Evolutionary conservation across 2,329 filamentous ascomycete species (phyloP).

Genomic region (Neoarthrinium moseri): DNA sequence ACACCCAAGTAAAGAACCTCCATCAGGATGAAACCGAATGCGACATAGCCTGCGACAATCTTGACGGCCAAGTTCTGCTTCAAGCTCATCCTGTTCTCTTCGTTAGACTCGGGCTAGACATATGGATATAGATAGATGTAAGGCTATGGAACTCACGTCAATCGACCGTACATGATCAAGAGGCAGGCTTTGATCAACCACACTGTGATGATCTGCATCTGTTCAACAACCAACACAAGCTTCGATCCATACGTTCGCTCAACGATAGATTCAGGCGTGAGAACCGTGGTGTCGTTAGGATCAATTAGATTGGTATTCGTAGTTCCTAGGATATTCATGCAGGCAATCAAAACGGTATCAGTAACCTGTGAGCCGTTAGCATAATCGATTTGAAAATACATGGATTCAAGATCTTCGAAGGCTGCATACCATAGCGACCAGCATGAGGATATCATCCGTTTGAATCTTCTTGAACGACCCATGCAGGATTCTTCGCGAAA

Average conservation of each 20-base stretch:
- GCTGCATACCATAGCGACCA: slow-evolving; percentile 5
- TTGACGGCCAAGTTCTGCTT: slow-evolving; percentile 38
- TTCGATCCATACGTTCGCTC: slow-evolving; percentile 54
- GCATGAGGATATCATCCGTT: slow-evolving; percentile 6
- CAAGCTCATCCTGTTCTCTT: slow-evolving; percentile 5
- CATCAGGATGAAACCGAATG: slow-evolving; percentile 45
- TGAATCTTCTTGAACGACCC: slow-evolving; percentile 9
- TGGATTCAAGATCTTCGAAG: no score
- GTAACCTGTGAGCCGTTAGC: not conserved
- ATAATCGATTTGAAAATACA: no score
- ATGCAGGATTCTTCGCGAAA: slow-evolving; percentile 5
- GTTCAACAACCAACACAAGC: slow-evolving; percentile 60
- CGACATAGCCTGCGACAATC: slow-evolving; percentile 43
- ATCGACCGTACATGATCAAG: slow-evolving; percentile 54
- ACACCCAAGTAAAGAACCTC: slow-evolving; percentile 48
- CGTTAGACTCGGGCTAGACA: no score
- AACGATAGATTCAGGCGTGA: slow-evolving; percentile 44
- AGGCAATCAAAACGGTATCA: slow-evolving; percentile 4
- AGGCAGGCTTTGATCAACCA: slow-evolving; percentile 58
- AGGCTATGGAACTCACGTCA: slow-evolving; percentile 38
- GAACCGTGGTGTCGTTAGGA: slow-evolving; percentile 8
- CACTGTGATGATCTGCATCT: slow-evolving; percentile 60
- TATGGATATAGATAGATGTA: no score
- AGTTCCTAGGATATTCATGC: slow-evolving; percentile 5
- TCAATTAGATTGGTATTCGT: slow-evolving; percentile 7